Base-by-base conservation (phyloP, 2,329 filamentous ascomycete genomes). In the Aspergillus neotritici region DNA sequence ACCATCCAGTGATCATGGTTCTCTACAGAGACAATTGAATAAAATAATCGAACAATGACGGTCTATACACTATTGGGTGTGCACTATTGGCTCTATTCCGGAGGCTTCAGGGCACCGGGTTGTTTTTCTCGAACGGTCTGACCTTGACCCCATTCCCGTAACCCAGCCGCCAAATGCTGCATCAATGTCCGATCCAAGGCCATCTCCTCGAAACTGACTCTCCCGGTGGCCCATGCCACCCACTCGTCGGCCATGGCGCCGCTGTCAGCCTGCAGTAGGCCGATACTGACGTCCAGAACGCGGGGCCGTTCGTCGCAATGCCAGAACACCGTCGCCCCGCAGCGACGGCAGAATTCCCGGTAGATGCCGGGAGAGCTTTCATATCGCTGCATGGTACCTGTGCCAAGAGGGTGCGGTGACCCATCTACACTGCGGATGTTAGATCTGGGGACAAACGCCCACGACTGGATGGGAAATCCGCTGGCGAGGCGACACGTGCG, bases 281-380 rank as follows among this genome's bases (percentile, higher is more conserved):
- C 83, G 7, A 76, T 73, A 47, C 80, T 83, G 7, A 86, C 74
- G 61, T 86, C 81, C 12, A 86, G 69, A 13, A 86, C 57, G 4
- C 72, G 70, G 0, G 76, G 70, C 31, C 80, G 67, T 47, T 68
- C 66, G 4, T 69, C 63, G 41, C 74, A 74, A 52, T 78, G 73
- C 76, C 78, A 85, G 54, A 84, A 85, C 3, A 81, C 71, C 0
- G 75, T 80, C 1, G 83, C 82, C 1, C 82, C 82, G 55, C 83
- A 87, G 1, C 42, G 55, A 2, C 63, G 61, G 56, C 83, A 87
- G 55, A 84, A 86, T 34, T 82, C 77, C 12, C 83, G 73, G 36
- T 68, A 64, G 3, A 80, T 74, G 0, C 70, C 73, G 0, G 66
- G 58, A 5, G 63, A 80, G 16, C 78, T 84, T 12, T 69, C 58